A percentile compares a stretch with the other conserved stretches of the same genome.
These are phyloP conservation scores for Orobanche coerulescens DNA, from an alignment of 257 asterid genomes.

Conservation along the genomic window DNA sequence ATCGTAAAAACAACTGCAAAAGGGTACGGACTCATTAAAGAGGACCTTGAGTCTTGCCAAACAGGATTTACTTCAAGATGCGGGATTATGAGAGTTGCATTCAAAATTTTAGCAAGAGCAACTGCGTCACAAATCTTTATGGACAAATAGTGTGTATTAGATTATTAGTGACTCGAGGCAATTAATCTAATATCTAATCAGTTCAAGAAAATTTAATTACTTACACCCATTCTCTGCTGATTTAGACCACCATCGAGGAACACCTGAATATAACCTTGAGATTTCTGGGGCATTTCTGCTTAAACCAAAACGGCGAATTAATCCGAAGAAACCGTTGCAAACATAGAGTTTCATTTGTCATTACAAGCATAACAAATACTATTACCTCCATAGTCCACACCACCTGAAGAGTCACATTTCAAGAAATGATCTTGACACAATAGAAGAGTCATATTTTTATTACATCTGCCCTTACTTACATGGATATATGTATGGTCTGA, in stretches of 20 bases:
- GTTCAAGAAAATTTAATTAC: constrained; percentile 15
- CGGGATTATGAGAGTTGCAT: constrained; percentile 91
- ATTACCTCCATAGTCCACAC: no score
- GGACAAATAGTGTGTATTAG: background rate
- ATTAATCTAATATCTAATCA: background rate
- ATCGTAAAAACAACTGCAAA: constrained; percentile 3
- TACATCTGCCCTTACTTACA: no score
- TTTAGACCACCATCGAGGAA: constrained; percentile 97
- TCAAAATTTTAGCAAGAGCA: constrained; percentile 89
- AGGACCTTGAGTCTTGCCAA: constrained; percentile 93
- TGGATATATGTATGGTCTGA: background rate
- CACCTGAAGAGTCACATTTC: no score
- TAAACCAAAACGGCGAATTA: background rate
- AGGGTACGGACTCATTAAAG: background rate
- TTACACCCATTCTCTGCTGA: constrained; percentile 99
- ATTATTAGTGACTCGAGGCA: constrained; percentile 18
- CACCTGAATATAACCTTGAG: constrained; percentile 82
- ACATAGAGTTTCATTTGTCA: background rate
- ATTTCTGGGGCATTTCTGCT: constrained; percentile 57
- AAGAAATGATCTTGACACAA: background rate
- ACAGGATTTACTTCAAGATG: constrained; percentile 90
- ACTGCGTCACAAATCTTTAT: constrained; percentile 87
- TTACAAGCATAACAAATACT: no score
- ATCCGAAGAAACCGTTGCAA: background rate
- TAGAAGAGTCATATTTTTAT: no score